phyloP scores from a whole-genome alignment of 805 yeast species.

The Teunomyces panamensis region DNA sequence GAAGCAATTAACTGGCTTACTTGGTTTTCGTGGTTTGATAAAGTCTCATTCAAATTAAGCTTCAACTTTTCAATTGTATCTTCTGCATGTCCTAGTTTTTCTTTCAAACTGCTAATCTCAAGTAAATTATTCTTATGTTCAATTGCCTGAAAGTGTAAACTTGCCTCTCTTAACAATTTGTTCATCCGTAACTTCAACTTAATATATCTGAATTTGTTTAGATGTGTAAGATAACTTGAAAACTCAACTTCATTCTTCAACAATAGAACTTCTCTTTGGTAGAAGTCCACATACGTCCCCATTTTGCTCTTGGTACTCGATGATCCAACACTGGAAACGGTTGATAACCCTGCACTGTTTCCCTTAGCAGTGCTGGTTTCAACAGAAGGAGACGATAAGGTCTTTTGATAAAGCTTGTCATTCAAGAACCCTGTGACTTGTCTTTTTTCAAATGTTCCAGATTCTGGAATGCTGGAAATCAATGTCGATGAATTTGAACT shows the following conservation, averaged over 20 bases:
- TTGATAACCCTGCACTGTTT: not conserved
- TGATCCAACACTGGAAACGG: not conserved
- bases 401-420: slow-evolving; percentile 12
- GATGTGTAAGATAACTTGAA: slow-evolving; percentile 48
- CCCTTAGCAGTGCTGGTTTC: slow-evolving; percentile 16
- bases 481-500: slow-evolving; percentile 1
- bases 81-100: slow-evolving; percentile 7
- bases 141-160: slow-evolving; percentile 6
- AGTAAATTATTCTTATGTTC: slow-evolving; percentile 9
- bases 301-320: slow-evolving; percentile 8
- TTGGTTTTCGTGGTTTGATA: not conserved
- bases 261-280: slow-evolving; percentile 56
- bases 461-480: slow-evolving; percentile 1
- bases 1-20: not conserved
- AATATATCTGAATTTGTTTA: slow-evolving; percentile 33
- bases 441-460: not conserved
- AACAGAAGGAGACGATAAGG: slow-evolving; percentile 22
- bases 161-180: slow-evolving; percentile 11
- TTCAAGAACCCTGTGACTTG: slow-evolving; percentile 6
- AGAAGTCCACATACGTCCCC: slow-evolving; percentile 39
- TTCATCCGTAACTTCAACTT: slow-evolving; percentile 12
- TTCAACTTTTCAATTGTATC: slow-evolving; percentile 7
- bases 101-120: slow-evolving; percentile 6
- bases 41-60: not conserved
- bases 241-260: slow-evolving; percentile 62